Conservation (phyloP, 305 asterid species). For the Fraxinus albicans region DNA sequence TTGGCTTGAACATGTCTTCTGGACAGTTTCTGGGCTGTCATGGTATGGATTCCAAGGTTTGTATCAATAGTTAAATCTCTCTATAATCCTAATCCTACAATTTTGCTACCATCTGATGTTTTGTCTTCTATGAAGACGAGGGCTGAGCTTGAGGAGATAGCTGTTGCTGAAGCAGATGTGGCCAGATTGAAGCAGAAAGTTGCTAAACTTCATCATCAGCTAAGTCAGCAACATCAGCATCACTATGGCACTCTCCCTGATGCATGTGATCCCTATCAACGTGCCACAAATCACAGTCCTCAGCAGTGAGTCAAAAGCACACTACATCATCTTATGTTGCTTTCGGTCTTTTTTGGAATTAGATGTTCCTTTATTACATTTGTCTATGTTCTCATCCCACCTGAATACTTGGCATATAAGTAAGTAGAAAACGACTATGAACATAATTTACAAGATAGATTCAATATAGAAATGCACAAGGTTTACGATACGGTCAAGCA, state of each 20-base stretch:
- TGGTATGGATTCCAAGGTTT: constrained; percentile 92
- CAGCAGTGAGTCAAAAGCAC: constrained; percentile 59
- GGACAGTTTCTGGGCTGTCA: constrained; percentile 77
- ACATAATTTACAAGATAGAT: neutral
- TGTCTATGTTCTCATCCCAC: neutral
- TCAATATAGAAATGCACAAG: neutral
- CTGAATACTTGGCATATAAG: neutral
- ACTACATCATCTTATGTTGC: neutral
- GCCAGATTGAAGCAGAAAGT: constrained; percentile 90
- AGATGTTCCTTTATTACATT: neutral
- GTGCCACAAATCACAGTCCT: constrained; percentile 48
- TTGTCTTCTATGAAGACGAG: constrained; percentile 58
- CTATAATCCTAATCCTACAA: constrained; percentile 13
- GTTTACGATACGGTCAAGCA: neutral
- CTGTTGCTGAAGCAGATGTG: constrained; percentile 98
- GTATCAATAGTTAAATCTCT: constrained; percentile 22
- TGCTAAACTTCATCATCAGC: constrained; percentile 90
- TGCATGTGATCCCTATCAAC: constrained; percentile 58
- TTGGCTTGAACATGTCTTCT: constrained; percentile 93
- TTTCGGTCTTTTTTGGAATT: neutral
- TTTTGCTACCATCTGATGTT: constrained; percentile 20
- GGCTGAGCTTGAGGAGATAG: constrained; percentile 97
- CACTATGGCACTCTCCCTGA: constrained; percentile 76
- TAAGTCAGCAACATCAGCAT: constrained; percentile 89
- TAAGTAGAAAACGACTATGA: neutral